phyloP scores from a whole-genome alignment of 2,329 filamentous ascomycete species.

The Claviceps pazoutovae region DNA sequence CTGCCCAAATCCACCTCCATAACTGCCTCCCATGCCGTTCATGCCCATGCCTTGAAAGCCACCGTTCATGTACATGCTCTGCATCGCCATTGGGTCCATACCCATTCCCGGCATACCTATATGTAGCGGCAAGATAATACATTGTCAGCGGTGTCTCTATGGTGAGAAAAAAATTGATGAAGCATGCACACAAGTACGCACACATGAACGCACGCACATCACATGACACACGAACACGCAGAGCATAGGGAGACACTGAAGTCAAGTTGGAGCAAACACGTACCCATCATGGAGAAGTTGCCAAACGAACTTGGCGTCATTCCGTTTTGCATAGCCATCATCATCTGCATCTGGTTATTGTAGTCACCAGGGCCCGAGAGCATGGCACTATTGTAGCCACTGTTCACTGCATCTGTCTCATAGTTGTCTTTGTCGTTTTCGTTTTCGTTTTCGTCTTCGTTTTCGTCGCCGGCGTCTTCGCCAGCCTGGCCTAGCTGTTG shows the following conservation, averaged over 20 bases:
- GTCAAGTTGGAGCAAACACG: constrained; percentile 20
- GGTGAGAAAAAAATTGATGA: neutral
- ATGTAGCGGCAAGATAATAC: constrained; percentile 14
- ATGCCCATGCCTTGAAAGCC: constrained; percentile 67
- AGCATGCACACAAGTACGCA: neutral
- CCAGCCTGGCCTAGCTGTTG: constrained; percentile 5
- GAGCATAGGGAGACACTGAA: neutral
- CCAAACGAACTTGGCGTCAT: constrained; percentile 43
- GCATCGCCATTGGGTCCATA: constrained; percentile 70
- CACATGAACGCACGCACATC: no score
- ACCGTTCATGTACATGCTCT: constrained; percentile 68
- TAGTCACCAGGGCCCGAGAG: constrained; percentile 47
- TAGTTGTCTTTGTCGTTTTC: constrained; percentile 18
- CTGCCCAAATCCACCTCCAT: constrained; percentile 45
- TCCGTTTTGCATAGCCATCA: constrained; percentile 63
- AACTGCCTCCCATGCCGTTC: constrained; percentile 59
- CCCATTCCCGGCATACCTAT: constrained; percentile 67
- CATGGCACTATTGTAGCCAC: constrained; percentile 40
- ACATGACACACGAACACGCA: no score
- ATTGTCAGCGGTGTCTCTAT: neutral
- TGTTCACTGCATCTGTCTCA: constrained; percentile 26
- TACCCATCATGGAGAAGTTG: constrained; percentile 76
- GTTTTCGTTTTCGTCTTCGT: constrained; percentile 14
- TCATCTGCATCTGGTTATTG: constrained; percentile 63
- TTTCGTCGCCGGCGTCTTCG: constrained; percentile 11